These are phyloP conservation scores for Corchorus capsularis DNA, from an alignment of 345 rosid genomes.

Conservation along the genomic window DNA sequence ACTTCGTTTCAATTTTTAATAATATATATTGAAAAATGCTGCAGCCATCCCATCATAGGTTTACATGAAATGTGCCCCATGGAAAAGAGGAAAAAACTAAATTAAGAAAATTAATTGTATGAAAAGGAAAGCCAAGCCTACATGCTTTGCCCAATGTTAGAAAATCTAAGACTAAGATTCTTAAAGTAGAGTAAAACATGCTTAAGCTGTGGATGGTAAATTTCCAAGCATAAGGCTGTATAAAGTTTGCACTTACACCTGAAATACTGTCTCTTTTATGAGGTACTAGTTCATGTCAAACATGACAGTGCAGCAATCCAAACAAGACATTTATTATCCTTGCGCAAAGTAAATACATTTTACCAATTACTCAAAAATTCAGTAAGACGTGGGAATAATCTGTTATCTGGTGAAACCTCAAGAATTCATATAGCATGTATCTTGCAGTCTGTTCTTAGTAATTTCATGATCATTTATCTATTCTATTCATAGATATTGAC, in stretches of 20 bases:
- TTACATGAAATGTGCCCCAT: too few species aligned
- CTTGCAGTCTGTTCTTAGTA: not conserved
- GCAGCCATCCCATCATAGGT: too few species aligned
- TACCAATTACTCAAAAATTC: not conserved
- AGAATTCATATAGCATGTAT: not conserved
- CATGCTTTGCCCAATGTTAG: not conserved
- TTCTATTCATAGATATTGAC: not conserved
- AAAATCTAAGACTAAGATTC: not conserved
- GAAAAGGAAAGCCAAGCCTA: not conserved
- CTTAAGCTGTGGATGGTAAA: not conserved
- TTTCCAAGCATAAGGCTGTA: not conserved
- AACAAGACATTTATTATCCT: not conserved
- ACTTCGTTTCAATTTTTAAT: too few species aligned
- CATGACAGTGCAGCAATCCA: not conserved
- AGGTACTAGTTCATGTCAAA: not conserved
- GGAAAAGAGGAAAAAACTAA: too few species aligned
- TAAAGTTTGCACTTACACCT: not conserved
- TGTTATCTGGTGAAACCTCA: not conserved
- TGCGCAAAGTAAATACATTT: not conserved
- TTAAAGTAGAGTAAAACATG: not conserved
- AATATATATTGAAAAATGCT: too few species aligned
- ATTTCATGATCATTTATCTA: not conserved
- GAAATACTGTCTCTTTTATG: not conserved
- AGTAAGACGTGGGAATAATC: not conserved
- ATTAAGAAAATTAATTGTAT: too few species aligned